These are phyloP conservation scores for Dryas drummondii DNA, from an alignment of 306 rosid genomes.

Conservation along the genomic window DNA sequence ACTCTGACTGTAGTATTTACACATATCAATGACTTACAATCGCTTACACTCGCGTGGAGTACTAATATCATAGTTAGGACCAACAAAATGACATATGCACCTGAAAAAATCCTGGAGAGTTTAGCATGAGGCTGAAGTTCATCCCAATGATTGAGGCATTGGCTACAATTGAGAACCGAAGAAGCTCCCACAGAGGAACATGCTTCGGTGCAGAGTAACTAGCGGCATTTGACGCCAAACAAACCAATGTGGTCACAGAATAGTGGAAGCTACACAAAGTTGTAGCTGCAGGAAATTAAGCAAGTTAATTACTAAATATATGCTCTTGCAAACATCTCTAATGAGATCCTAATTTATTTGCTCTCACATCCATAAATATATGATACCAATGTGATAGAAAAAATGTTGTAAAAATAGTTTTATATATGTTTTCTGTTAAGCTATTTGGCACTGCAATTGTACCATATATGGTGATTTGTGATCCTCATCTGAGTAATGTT, in stretches of 20 bases:
- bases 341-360: too few species aligned
- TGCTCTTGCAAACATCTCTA: too few species aligned
- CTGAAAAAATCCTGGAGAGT: slow-evolving; percentile 42
- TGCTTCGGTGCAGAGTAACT: slow-evolving; percentile 32
- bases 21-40: neutral
- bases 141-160: slow-evolving; percentile 32
- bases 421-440: too few species aligned
- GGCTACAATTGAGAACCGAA: slow-evolving; percentile 36
- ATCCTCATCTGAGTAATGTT: too few species aligned
- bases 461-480: too few species aligned
- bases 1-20: too few species aligned
- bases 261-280: slow-evolving; percentile 38
- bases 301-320: too few species aligned
- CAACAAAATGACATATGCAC: neutral
- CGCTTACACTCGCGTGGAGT: too few species aligned
- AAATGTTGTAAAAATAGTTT: too few species aligned
- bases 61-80: neutral
- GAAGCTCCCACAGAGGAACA: slow-evolving; percentile 35
- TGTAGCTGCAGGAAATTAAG: slow-evolving; percentile 25
- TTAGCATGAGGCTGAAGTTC: slow-evolving; percentile 45
- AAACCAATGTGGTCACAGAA: slow-evolving; percentile 27
- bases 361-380: too few species aligned
- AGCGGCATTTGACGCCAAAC: slow-evolving; percentile 29
- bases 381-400: too few species aligned
- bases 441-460: too few species aligned